Conservation (phyloP, 495 filamentous ascomycete genomes). For the Alectoria sarmentosa region DNA sequence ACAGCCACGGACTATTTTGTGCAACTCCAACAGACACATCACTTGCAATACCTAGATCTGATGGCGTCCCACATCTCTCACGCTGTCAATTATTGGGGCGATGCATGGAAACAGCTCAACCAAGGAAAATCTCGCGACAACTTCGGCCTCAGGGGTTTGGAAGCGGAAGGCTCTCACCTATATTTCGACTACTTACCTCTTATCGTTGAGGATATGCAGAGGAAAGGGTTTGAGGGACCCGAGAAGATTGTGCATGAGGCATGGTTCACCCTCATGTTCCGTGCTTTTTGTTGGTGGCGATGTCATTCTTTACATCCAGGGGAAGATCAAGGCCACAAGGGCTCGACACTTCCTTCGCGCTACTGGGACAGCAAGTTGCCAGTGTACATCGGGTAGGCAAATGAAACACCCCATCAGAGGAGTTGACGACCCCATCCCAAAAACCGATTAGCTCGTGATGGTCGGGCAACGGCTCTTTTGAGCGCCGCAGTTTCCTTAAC, state of each 20-base stretch:
- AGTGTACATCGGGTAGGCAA: not conserved
- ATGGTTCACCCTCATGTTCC: conserved; percentile 21
- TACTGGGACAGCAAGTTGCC: not conserved
- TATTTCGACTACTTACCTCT: conserved; percentile 22
- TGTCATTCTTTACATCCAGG: conserved; percentile 21
- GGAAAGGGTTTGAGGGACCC: conserved; percentile 5
- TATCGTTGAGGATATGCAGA: conserved; percentile 15
- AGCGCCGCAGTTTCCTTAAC: too few relatives aligned
- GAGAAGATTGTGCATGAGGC: conserved; percentile 19
- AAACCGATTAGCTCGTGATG: too few relatives aligned
- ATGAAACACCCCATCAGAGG: not conserved
- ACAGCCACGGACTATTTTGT: not conserved
- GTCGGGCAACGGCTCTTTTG: too few relatives aligned
- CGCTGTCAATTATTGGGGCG: conserved; percentile 12
- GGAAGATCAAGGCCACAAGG: conserved; percentile 1
- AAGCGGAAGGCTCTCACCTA: conserved; percentile 23
- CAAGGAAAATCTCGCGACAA: not conserved
- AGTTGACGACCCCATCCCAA: too few relatives aligned
- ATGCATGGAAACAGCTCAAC: not conserved
- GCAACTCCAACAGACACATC: not conserved
- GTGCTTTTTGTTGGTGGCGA: conserved; percentile 25
- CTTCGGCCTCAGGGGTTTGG: conserved; percentile 15
- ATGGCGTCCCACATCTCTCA: conserved; percentile 17
- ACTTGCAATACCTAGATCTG: conserved; percentile 14
- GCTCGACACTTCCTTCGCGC: not conserved